Evolutionary conservation across 176 grass and related monocot species (phyloP), one percentile per base, ranked within the genome.

Genomic region (Hyparrhenia diplandra): DNA sequence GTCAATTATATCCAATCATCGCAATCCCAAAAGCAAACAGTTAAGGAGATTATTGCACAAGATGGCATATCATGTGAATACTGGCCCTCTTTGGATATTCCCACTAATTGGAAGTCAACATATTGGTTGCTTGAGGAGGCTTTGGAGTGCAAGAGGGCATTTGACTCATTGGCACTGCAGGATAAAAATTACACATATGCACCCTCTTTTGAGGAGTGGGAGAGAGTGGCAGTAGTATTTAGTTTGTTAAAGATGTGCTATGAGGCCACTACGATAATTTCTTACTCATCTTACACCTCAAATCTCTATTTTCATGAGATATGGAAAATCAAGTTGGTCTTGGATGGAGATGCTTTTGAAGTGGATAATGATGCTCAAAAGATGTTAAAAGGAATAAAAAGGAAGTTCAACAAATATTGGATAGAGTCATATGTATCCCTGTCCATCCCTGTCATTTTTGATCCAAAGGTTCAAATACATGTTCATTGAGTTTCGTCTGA

Each of bases 281-380:
- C 45, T 1, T 7, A 45, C n/a, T 28, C n/a, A 27, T 54, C 47
- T 3, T 10, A 6, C 10, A 67, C 63, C 1, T 67, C 77, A 34
- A 79, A 79, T 20, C 20, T 79, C 3, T 79, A 79, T 20, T 79
- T 79, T 10, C 62, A 79, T 67, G 61, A 23, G 62, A 66, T 79
- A 32, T 67, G 61, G 76, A 79, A 79, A 67, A 13, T 79, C 28
- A 79, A 17, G 60, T 8, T 32, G n/a, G 25, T 37, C 9, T 60
- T 81, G 35, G 13, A 60, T 21, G 28, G 28, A 17, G 47, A 81
- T 71, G 10, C 35, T 13, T 81, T 66, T 36, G n/a, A 37, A 14
- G 8, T 17, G 14, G 12, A 71, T 45, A 42, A 8, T 23, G 12
- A 42, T 32, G 23, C 61, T 14, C 36, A 0, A 7, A 20, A 21